These are phyloP conservation scores for Datura wrightii DNA, from an alignment of 257 asterid species.

Conservation along the genomic window DNA sequence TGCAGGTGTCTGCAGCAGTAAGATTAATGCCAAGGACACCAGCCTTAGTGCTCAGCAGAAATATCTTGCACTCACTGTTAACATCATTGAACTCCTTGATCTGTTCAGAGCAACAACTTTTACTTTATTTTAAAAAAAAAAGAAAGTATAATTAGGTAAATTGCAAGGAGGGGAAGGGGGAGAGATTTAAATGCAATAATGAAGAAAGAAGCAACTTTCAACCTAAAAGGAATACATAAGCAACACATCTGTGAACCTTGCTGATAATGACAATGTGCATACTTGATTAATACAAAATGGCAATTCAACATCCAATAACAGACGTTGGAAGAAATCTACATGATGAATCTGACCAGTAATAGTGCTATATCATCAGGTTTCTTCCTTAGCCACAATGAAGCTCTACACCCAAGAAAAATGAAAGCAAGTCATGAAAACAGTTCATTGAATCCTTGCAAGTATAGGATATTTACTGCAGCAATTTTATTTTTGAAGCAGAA, in stretches of 20 bases:
- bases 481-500: too few species aligned
- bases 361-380: conserved; percentile 14
- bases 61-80: too few species aligned
- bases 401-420: not conserved
- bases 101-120: conserved; percentile 19
- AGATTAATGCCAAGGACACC: too few species aligned
- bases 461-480: too few species aligned
- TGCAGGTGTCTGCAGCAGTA: too few species aligned
- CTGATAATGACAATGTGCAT: not conserved
- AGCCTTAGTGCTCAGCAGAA: too few species aligned
- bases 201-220: not conserved
- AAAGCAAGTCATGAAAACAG: too few species aligned
- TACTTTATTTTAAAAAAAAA: not conserved
- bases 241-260: not conserved
- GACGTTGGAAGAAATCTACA: conserved; percentile 4
- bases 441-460: too few species aligned
- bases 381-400: not conserved
- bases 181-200: conserved; percentile 16
- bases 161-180: not conserved
- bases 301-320: conserved; percentile 27
- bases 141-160: conserved; percentile 3
- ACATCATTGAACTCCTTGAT: too few species aligned
- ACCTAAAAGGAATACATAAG: not conserved
- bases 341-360: not conserved
- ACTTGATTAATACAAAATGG: conserved; percentile 6